Evolutionary conservation across 306 rosid species (phyloP).

Genomic region (Lupinus albus): DNA sequence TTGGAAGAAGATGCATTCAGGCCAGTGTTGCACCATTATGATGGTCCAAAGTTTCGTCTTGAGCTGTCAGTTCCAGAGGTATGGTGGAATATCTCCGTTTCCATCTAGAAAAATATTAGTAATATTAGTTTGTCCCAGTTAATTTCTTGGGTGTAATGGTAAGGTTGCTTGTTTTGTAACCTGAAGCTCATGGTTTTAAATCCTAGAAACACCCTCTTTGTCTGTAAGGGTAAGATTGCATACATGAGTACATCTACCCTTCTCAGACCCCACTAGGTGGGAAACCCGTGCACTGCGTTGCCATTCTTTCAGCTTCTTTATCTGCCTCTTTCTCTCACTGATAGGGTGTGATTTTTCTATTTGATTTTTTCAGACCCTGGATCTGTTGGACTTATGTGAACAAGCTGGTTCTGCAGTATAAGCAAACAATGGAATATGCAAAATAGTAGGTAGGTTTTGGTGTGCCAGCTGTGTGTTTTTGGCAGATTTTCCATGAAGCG

Average conservation of each 20-base stretch:
- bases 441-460: slow-evolving; percentile 54
- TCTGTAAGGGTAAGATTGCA: no score
- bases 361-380: slow-evolving; percentile 75
- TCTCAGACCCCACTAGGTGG: no score
- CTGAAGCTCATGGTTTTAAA: no score
- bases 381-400: slow-evolving; percentile 87
- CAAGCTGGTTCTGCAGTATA: slow-evolving; percentile 88
- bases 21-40: slow-evolving; percentile 98
- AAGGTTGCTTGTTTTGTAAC: no score
- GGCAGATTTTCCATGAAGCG: slow-evolving; percentile 88
- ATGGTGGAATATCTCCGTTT: slow-evolving; percentile 24
- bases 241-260: no score
- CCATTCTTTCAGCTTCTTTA: background rate
- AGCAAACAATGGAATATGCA: slow-evolving; percentile 46
- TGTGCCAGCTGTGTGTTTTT: slow-evolving; percentile 65
- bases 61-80: slow-evolving; percentile 99
- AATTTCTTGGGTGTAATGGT: no score
- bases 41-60: slow-evolving; percentile 98
- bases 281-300: no score
- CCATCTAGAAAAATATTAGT: background rate
- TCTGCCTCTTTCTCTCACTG: slow-evolving; percentile 4
- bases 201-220: no score
- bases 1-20: slow-evolving; percentile 97
- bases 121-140: background rate
- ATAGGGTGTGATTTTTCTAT: slow-evolving; percentile 11